Conservation (phyloP, 495 filamentous ascomycete genomes). For the Neurospora sp. region DNA sequence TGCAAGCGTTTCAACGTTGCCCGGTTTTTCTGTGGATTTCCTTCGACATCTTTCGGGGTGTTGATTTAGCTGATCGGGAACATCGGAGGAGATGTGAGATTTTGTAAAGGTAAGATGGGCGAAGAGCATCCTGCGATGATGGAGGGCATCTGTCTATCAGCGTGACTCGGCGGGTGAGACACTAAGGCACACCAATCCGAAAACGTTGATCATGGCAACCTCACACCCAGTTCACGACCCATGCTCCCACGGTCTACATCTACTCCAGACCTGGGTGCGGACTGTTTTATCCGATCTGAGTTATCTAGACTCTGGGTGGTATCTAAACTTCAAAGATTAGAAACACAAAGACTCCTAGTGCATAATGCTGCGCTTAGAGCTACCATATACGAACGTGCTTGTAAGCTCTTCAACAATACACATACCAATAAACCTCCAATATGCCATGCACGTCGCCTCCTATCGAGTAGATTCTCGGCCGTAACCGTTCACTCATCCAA, state of each 20-base stretch:
- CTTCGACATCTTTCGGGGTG: slow-evolving; percentile 9
- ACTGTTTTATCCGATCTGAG: background rate
- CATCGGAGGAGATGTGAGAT: slow-evolving; percentile 9
- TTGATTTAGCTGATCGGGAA: slow-evolving; percentile 12
- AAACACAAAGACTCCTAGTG: background rate
- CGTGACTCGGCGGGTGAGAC: slow-evolving; percentile 26
- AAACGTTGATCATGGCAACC: slow-evolving; percentile 7
- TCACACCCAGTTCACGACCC: background rate
- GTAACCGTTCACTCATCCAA: background rate
- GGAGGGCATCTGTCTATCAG: slow-evolving; percentile 10
- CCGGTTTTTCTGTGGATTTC: background rate
- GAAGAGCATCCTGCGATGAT: slow-evolving; percentile 1
- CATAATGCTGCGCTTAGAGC: background rate
- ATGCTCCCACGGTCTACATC: background rate
- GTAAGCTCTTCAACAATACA: background rate
- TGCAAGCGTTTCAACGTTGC: background rate
- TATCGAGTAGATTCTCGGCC: background rate
- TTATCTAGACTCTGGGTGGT: background rate
- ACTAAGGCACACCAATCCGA: slow-evolving; percentile 20
- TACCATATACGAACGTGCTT: background rate
- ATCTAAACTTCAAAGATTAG: background rate
- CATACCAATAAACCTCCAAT: background rate
- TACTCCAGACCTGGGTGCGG: background rate
- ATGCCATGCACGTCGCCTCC: background rate
- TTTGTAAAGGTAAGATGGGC: slow-evolving; percentile 8